Evolutionary conservation across 371 early-diverging fungal genomes (phyloP).

Genomic region (Mucor sp.): DNA sequence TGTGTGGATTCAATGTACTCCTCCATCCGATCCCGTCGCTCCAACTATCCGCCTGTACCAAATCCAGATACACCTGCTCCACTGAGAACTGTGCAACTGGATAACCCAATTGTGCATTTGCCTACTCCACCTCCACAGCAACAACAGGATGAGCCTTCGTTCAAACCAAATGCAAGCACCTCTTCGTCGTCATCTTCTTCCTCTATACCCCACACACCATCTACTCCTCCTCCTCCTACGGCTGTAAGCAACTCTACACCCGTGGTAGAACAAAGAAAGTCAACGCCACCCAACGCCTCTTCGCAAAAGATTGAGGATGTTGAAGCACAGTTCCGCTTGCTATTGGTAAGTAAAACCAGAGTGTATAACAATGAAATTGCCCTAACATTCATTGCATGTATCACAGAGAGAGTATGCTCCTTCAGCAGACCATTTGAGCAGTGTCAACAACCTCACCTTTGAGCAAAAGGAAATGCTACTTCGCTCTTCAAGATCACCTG

Average conservation of each 20-base stretch:
- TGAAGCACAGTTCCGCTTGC: slow-evolving; percentile 43
- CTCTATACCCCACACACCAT: neutral
- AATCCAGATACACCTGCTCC: slow-evolving; percentile 37
- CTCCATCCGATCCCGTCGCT: slow-evolving; percentile 33
- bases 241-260: slow-evolving; percentile 3
- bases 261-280: slow-evolving; percentile 3
- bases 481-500: slow-evolving; percentile 40
- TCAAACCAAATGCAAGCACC: neutral
- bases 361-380: neutral
- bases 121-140: slow-evolving; percentile 18
- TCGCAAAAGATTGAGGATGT: slow-evolving; percentile 33
- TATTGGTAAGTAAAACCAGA: slow-evolving; percentile 31
- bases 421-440: slow-evolving; percentile 38
- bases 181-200: neutral
- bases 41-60: slow-evolving; percentile 21
- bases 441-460: slow-evolving; percentile 36
- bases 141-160: neutral
- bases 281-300: slow-evolving; percentile 11
- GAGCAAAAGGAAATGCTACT: slow-evolving; percentile 46
- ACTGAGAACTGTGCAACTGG: slow-evolving; percentile 35
- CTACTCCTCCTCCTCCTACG: slow-evolving; percentile 1
- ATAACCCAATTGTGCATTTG: slow-evolving; percentile 30
- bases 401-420: slow-evolving; percentile 44
- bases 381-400: neutral
- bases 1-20: slow-evolving; percentile 48